phyloP scores from a whole-genome alignment of 805 yeast species.

The Diddensiella caesifluorescens region DNA sequence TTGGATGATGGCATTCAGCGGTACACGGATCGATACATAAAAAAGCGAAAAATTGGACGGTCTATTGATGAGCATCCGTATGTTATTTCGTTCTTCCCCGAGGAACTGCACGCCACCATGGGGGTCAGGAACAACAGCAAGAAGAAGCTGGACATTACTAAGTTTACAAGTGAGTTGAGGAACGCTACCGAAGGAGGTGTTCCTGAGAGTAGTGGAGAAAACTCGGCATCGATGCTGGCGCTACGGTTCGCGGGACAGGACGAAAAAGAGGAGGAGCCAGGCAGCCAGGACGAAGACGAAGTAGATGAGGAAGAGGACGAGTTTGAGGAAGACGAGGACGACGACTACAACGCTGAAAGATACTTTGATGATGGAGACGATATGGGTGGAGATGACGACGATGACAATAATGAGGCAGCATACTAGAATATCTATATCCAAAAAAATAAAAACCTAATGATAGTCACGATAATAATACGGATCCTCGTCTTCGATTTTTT shows the following conservation, averaged over 20 bases:
- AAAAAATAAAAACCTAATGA: neutral
- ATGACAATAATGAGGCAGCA: constrained; percentile 57
- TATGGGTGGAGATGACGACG: constrained; percentile 53
- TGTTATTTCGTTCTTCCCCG: constrained; percentile 62
- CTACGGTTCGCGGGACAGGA: constrained; percentile 13
- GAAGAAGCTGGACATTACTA: constrained; percentile 31
- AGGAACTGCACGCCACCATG: constrained; percentile 68
- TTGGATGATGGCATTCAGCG: constrained; percentile 66
- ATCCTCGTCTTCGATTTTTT: constrained; percentile 14
- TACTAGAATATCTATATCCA: constrained; percentile 35
- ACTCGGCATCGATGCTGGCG: constrained; percentile 16
- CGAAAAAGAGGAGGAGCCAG: constrained; percentile 41
- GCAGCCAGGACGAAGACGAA: constrained; percentile 34
- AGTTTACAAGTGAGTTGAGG: constrained; percentile 35
- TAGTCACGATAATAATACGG: constrained; percentile 18
- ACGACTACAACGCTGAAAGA: constrained; percentile 74
- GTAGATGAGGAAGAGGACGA: constrained; percentile 46
- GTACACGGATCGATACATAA: constrained; percentile 74
- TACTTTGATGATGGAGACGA: constrained; percentile 67
- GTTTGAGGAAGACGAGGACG: constrained; percentile 62
- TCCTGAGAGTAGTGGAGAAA: constrained; percentile 34
- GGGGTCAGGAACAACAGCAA: constrained; percentile 48
- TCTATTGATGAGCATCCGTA: constrained; percentile 78
- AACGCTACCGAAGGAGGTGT: constrained; percentile 32
- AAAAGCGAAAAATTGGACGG: constrained; percentile 62